A percentile compares a stretch with the other conserved stretches of the same genome.
phyloP scores from a whole-genome alignment of 2,329 filamentous ascomycete species.

The Graphilbum ipis-grandicollis region DNA sequence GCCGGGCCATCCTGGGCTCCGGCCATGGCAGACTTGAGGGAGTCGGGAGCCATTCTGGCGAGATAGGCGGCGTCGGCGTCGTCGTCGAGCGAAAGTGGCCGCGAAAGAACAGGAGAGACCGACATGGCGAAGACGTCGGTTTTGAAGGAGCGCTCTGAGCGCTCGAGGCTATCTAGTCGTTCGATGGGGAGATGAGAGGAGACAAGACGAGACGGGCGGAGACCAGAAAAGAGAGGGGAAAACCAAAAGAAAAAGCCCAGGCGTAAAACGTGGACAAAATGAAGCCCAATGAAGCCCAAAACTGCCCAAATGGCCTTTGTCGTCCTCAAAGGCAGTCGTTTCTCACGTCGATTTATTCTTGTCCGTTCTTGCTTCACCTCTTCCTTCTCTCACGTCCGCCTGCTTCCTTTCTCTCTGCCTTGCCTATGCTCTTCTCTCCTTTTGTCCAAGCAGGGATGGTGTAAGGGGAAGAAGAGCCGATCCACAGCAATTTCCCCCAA shows the following conservation, averaged over 20 bases:
- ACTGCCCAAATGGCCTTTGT: too few species aligned
- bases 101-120: slow-evolving; percentile 2
- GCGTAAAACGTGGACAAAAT: too few species aligned
- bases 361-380: too few species aligned
- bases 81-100: slow-evolving; percentile 4
- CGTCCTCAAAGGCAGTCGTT: too few species aligned
- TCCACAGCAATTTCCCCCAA: slow-evolving; percentile 6
- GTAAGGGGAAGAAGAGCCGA: not conserved
- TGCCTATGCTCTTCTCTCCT: too few species aligned
- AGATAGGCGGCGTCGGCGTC: slow-evolving; percentile 4
- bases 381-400: not conserved
- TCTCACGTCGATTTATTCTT: too few species aligned
- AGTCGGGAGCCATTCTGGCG: slow-evolving; percentile 3
- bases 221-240: too few species aligned
- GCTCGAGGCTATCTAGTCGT: too few species aligned
- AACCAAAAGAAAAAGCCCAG: too few species aligned
- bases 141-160: too few species aligned
- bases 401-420: not conserved
- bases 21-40: not conserved
- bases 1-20: not conserved
- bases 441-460: not conserved
- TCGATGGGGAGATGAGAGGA: not conserved
- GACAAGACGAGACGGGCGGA: too few species aligned
- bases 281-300: too few species aligned
- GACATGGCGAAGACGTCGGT: slow-evolving; percentile 5